Conservation (phyloP, 2,329 filamentous ascomycete genomes). For the Nectriaceae sp. region DNA sequence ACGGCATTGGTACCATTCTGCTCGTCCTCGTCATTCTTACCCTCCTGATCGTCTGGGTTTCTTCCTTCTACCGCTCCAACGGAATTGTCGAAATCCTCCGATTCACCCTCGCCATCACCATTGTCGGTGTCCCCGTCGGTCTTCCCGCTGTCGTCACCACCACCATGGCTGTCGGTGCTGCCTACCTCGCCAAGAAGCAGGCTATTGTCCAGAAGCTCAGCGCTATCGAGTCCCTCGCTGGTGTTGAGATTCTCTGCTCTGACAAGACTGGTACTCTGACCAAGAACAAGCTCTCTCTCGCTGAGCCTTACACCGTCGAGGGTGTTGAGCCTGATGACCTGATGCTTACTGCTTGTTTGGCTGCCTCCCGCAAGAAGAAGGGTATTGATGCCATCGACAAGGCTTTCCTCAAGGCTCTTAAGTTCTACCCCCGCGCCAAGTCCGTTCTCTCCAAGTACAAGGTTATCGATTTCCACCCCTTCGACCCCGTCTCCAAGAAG, state of each 20-base stretch:
- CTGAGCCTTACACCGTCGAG: conserved; percentile 80
- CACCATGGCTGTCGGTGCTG: conserved; percentile 91
- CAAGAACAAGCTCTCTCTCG: conserved; percentile 89
- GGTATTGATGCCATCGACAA: conserved; percentile 95
- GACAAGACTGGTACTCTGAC: conserved; percentile 94
- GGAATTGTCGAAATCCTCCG: conserved; percentile 75
- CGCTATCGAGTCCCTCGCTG: conserved; percentile 87
- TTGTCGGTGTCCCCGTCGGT: conserved; percentile 91
- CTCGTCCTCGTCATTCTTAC: conserved; percentile 79
- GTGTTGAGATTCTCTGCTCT: conserved; percentile 91
- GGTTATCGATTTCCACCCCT: conserved; percentile 82
- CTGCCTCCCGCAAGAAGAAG: conserved; percentile 92
- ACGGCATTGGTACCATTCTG: conserved; percentile 81
- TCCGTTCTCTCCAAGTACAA: conserved; percentile 79
- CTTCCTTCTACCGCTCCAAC: conserved; percentile 87
- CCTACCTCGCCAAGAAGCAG: conserved; percentile 89
- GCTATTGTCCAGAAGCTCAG: conserved; percentile 92
- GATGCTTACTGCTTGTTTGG: conserved; percentile 89
- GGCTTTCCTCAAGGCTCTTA: conserved; percentile 86
- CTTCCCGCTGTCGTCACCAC: conserved; percentile 91
- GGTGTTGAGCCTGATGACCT: conserved; percentile 86
- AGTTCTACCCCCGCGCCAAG: conserved; percentile 82
- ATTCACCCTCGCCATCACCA: conserved; percentile 86
- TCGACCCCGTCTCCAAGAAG: conserved; percentile 93
- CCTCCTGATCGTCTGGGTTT: conserved; percentile 80